A percentile compares a stretch with the other conserved stretches of the same genome.
Conservation (phyloP, 176 grass and related monocot species). For the Carex parvula region DNA sequence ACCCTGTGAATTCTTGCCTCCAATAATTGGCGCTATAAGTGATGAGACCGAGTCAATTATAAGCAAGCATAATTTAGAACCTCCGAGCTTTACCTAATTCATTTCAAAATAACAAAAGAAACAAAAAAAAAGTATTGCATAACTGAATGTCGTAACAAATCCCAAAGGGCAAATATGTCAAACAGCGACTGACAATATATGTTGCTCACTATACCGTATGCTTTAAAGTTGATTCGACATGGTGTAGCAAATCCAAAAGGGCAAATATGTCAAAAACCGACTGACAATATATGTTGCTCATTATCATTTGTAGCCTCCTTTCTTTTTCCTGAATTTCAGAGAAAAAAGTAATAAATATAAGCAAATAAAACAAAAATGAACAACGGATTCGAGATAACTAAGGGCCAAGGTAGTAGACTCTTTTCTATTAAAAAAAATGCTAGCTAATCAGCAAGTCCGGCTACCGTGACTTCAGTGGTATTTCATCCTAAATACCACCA, state of each 20-base stretch:
- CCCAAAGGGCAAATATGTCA: too few species aligned
- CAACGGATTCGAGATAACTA: background rate
- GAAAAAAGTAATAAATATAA: slow-evolving; percentile 3
- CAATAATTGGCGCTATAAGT: slow-evolving; percentile 65
- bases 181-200: background rate
- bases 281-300: slow-evolving; percentile 66
- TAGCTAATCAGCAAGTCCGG: too few species aligned
- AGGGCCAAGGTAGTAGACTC: background rate
- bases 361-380: background rate
- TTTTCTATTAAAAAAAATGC: background rate
- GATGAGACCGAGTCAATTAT: slow-evolving; percentile 89
- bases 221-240: slow-evolving; percentile 59
- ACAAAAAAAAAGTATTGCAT: too few species aligned
- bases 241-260: slow-evolving; percentile 62
- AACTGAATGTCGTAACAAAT: too few species aligned
- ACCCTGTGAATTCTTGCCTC: slow-evolving; percentile 84
- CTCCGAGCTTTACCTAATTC: slow-evolving; percentile 40
- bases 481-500: too few species aligned
- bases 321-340: slow-evolving; percentile 45
- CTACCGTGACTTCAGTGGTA: too few species aligned
- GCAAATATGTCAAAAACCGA: slow-evolving; percentile 87
- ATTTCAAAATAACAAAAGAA: background rate
- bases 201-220: slow-evolving; percentile 29
- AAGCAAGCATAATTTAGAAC: slow-evolving; percentile 59
- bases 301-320: slow-evolving; percentile 43